Evolutionary conservation across 2,329 filamentous ascomycete genomes (phyloP).

Genomic region (Didymella pinodella): DNA sequence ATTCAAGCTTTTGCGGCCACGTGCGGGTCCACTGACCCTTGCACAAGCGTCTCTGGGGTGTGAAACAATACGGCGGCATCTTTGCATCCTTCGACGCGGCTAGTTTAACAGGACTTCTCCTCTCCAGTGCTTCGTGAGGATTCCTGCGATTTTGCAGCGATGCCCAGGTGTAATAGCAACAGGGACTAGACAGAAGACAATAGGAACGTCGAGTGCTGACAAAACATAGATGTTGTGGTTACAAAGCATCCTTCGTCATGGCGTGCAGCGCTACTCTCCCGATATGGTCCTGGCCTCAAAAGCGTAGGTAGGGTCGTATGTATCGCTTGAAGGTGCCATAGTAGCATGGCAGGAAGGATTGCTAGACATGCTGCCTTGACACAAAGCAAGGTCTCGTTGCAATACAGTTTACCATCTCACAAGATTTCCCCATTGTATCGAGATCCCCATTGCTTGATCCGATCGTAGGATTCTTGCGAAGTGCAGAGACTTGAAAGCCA

Average conservation of each 20-base stretch:
- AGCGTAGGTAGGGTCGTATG: not conserved
- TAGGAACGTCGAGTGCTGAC: not conserved
- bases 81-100: not conserved
- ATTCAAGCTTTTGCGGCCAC: slow-evolving; percentile 1
- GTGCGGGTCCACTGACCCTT: not conserved
- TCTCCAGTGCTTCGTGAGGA: not conserved
- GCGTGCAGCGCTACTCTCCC: not conserved
- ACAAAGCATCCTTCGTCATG: not conserved
- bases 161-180: not conserved
- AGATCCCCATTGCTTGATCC: not conserved
- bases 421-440: not conserved
- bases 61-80: not conserved
- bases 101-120: not conserved
- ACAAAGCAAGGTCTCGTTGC: not conserved
- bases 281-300: not conserved
- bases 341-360: not conserved
- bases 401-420: not conserved
- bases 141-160: not conserved
- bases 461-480: not conserved
- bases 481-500: not conserved
- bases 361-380: not conserved
- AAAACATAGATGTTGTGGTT: not conserved
- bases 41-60: not conserved
- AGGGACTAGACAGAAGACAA: not conserved
- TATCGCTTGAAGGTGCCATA: not conserved